Percentiles rank a stretch among this genome's conserved stretches.
phyloP scores from a whole-genome alignment of 345 rosid species.

The Triadica sebifera region DNA sequence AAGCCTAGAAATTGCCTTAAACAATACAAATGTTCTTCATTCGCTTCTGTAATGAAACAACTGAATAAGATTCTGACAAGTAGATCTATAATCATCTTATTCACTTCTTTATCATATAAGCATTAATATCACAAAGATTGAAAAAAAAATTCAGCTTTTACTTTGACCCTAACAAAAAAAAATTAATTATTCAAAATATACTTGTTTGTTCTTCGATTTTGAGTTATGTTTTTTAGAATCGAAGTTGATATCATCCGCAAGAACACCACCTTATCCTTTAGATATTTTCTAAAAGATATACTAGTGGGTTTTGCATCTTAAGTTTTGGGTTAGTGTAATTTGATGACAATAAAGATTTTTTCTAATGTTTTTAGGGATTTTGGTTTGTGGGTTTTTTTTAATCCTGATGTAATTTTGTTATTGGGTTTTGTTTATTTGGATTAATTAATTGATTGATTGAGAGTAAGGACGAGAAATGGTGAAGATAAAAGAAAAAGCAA shows the following conservation, averaged over 20 bases:
- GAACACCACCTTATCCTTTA: too few relatives aligned
- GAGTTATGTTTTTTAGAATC: constrained; percentile 26
- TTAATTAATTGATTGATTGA: too few relatives aligned
- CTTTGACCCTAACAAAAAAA: background rate
- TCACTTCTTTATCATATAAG: constrained; percentile 33
- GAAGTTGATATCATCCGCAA: constrained; percentile 9
- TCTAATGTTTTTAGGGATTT: too few relatives aligned
- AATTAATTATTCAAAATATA: constrained; percentile 13
- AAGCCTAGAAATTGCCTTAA: constrained; percentile 25
- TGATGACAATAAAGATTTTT: too few relatives aligned
- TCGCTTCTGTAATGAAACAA: constrained; percentile 23
- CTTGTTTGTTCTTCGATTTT: constrained; percentile 42
- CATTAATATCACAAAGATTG: background rate
- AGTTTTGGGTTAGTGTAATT: too few relatives aligned
- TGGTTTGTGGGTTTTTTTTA: too few relatives aligned
- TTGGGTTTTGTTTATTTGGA: too few relatives aligned
- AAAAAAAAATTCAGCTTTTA: constrained; percentile 8
- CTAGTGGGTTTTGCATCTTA: too few relatives aligned
- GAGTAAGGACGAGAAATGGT: too few relatives aligned
- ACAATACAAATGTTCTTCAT: constrained; percentile 44
- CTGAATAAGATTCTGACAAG: constrained; percentile 39
- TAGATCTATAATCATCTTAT: constrained; percentile 42
- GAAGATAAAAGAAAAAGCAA: too few relatives aligned
- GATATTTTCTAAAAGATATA: too few relatives aligned
- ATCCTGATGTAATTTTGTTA: too few relatives aligned